These are phyloP conservation scores for Quercus dentata DNA, from an alignment of 306 rosid genomes.

Conservation along the genomic window DNA sequence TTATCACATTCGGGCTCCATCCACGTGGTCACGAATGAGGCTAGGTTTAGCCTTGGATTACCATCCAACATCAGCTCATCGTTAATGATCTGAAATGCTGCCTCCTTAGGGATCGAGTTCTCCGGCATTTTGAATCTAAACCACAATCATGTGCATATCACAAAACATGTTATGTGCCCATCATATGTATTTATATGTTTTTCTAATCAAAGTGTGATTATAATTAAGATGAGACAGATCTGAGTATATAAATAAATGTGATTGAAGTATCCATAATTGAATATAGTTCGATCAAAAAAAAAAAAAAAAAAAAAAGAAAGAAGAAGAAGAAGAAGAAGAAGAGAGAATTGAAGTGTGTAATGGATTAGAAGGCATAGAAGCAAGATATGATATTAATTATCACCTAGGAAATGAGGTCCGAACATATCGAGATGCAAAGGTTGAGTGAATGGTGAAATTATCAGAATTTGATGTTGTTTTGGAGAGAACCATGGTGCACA, in stretches of 20 bases:
- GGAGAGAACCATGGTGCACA: not conserved
- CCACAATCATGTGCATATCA: not conserved
- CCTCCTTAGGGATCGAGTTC: slow-evolving; percentile 55
- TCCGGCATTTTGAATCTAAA: slow-evolving; percentile 47
- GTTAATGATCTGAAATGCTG: slow-evolving; percentile 56
- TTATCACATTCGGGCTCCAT: slow-evolving; percentile 67
- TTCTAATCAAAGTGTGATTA: too few relatives aligned
- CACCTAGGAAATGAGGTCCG: slow-evolving; percentile 30
- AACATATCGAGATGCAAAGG: not conserved
- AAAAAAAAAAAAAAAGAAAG: too few relatives aligned
- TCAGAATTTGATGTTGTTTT: not conserved
- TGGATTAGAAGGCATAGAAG: too few relatives aligned
- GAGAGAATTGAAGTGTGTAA: too few relatives aligned
- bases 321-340: too few relatives aligned
- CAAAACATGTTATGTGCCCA: too few relatives aligned
- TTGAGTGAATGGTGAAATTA: not conserved
- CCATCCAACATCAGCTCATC: slow-evolving; percentile 61
- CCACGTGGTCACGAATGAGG: slow-evolving; percentile 64
- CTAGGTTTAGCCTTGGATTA: slow-evolving; percentile 51
- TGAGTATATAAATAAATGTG: too few relatives aligned
- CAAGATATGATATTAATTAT: too few relatives aligned
- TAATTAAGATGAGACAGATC: not conserved
- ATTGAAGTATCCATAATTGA: not conserved
- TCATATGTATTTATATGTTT: too few relatives aligned
- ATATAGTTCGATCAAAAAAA: not conserved